Conservation (phyloP, 1,284 basidiomycete species). For the Trichosporon sp. region DNA sequence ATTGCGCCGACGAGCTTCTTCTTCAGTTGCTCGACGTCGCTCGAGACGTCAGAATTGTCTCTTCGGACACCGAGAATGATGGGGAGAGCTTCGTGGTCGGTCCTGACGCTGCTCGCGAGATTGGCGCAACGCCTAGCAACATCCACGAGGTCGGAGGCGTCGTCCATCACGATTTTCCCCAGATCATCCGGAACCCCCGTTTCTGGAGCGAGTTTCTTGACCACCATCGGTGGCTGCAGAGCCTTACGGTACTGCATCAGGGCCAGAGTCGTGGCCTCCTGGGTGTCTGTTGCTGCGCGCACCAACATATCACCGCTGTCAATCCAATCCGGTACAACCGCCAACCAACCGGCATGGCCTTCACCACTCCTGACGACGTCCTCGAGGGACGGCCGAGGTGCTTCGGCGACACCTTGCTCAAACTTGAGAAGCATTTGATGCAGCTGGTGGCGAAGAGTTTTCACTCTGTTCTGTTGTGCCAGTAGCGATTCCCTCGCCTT, state of each 20-base stretch:
- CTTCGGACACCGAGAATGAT: slow-evolving; percentile 26
- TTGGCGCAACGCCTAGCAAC: slow-evolving; percentile 25
- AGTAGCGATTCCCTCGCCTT: slow-evolving; percentile 28
- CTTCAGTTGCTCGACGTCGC: neutral
- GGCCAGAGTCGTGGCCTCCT: slow-evolving; percentile 28
- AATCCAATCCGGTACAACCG: slow-evolving; percentile 23
- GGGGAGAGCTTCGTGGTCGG: slow-evolving; percentile 25
- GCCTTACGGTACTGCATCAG: slow-evolving; percentile 35
- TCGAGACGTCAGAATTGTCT: slow-evolving; percentile 21
- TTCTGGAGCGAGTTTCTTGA: slow-evolving; percentile 24
- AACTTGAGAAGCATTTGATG: slow-evolving; percentile 17
- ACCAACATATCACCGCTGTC: slow-evolving; percentile 24
- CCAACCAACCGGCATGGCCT: slow-evolving; percentile 29
- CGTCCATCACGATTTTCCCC: slow-evolving; percentile 25
- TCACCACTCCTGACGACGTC: slow-evolving; percentile 19
- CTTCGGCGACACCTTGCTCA: slow-evolving; percentile 18
- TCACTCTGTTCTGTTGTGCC: slow-evolving; percentile 24
- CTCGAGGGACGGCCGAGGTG: slow-evolving; percentile 28
- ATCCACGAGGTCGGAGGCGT: slow-evolving; percentile 26
- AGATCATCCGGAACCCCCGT: slow-evolving; percentile 29
- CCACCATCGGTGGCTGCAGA: slow-evolving; percentile 24
- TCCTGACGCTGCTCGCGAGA: slow-evolving; percentile 10
- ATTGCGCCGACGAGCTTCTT: slow-evolving; percentile 16
- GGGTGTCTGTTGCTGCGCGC: slow-evolving; percentile 22
- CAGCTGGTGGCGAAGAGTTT: slow-evolving; percentile 25